Evolutionary conservation across 2,329 filamentous ascomycete species (phyloP), one percentile per base, ranked within the genome.

Genomic region (Phialemonium atrogriseum): DNA sequence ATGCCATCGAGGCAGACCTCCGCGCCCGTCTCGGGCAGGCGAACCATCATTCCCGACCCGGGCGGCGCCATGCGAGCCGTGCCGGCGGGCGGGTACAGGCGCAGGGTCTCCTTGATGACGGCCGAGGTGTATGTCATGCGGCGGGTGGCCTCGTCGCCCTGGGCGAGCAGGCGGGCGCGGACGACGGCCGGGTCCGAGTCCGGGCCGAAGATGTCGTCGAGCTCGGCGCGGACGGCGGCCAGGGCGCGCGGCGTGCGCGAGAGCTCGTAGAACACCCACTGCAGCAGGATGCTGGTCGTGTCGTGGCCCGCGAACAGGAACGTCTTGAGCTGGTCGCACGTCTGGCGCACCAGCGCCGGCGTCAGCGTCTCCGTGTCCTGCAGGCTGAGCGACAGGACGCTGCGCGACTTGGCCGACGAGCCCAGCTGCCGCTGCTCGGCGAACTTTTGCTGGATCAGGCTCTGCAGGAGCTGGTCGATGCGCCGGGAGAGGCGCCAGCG

Each of bases 271-370:
- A 57, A 48, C 1, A 46, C 40, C 54, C 56, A 62, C 8, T 54
- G 45, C 2, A 62, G 41, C 2, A 54, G 42, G 36, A 52, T 55
- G 21, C 51, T 53, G 2, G 59, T 59, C 4, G 60, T 61, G 37
- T 63, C 59, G 26, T 62, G 59, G 4, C 60, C 58, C 3, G 57
- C 59, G 23, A 64, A 58, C 10, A 61, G 41, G 38, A 64, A 62
- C 0, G 53, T 51, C 30, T 55, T 56, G 19, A 63, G 39, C 37
- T 60, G 56, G 32, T 59, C 54, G 21, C 47, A 49, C 4, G 54
- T 56, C 23, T 48, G 40, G 11, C 46, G 22, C 10, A 60, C 21
- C 9, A 55, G 30, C 5, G 47, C 38, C 1, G 42, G 36, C n/a
- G 47, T 50, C 16, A 59, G 38, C 1, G 37, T 21, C 2, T 50